These are phyloP conservation scores for Eutypa lata DNA, from an alignment of 2,329 filamentous ascomycete genomes.

Conservation along the genomic window DNA sequence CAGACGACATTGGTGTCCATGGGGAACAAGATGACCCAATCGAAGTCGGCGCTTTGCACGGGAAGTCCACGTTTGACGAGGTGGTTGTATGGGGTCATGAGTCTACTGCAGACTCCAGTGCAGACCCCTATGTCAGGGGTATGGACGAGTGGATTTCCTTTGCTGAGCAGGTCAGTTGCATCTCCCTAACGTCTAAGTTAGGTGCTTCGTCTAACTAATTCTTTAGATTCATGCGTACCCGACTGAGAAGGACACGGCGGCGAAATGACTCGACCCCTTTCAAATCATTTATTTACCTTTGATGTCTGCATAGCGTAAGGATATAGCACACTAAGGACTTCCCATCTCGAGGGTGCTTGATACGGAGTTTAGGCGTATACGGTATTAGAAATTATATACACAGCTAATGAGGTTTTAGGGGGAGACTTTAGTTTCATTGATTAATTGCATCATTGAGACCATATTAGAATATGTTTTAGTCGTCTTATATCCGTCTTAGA, in stretches of 20 bases:
- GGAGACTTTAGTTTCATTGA: not conserved
- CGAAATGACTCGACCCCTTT: conserved; percentile 2
- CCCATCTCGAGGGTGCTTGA: not conserved
- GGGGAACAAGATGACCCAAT: conserved; percentile 43
- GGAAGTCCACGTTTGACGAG: conserved; percentile 67
- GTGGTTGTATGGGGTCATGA: conserved; percentile 87
- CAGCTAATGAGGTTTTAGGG: not conserved
- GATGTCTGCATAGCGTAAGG: not conserved
- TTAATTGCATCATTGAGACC: not conserved
- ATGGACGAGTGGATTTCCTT: conserved; percentile 79
- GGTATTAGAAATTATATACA: not conserved
- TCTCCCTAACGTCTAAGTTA: not conserved
- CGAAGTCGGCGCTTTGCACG: conserved; percentile 56
- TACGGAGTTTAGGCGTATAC: not conserved
- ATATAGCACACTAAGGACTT: too few species aligned
- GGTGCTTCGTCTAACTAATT: conserved; percentile 10
- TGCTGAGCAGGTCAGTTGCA: conserved; percentile 58
- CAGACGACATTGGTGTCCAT: conserved; percentile 37
- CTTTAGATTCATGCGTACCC: conserved; percentile 33
- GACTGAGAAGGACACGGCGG: conserved; percentile 6
- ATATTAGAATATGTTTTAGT: too few species aligned
- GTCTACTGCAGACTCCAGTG: conserved; percentile 53
- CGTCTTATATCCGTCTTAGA: too few species aligned
- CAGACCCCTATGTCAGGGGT: conserved; percentile 70
- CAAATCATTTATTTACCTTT: not conserved